These are phyloP conservation scores for Daedaleopsis sinensis DNA, from an alignment of 768 basidiomycete genomes.

Conservation along the genomic window DNA sequence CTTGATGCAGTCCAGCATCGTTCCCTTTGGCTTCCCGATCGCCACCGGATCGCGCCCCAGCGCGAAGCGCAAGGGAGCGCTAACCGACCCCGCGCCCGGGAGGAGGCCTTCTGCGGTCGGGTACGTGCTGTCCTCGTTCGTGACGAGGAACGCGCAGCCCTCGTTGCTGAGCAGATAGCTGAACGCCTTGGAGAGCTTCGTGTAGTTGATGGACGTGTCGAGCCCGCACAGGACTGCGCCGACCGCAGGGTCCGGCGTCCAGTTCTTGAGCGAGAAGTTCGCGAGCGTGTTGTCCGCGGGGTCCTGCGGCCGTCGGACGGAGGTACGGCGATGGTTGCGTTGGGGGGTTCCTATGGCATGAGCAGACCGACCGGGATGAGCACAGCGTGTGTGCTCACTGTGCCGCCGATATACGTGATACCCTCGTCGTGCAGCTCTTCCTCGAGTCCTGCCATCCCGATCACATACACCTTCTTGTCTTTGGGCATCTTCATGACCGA, in stretches of 20 bases:
- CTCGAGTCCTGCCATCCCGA: constrained; percentile 90
- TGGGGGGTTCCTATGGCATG: background rate
- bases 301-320: constrained; percentile 51
- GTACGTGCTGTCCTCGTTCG: constrained; percentile 93
- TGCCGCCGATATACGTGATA: constrained; percentile 78
- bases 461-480: constrained; percentile 93
- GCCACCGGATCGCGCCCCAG: constrained; percentile 70
- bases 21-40: constrained; percentile 89
- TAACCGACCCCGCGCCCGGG: constrained; percentile 86
- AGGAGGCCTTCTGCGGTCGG: constrained; percentile 73
- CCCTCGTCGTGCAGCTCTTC: constrained; percentile 93
- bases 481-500: constrained; percentile 87
- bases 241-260: constrained; percentile 75
- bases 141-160: constrained; percentile 82
- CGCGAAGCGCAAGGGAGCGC: constrained; percentile 78
- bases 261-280: constrained; percentile 68
- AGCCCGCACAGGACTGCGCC: constrained; percentile 96
- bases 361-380: background rate
- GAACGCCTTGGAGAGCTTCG: constrained; percentile 91
- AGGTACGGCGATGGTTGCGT: no score
- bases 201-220: constrained; percentile 87
- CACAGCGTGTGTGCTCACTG: constrained; percentile 51
- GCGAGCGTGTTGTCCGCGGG: constrained; percentile 79
- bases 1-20: constrained; percentile 93
- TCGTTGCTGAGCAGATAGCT: constrained; percentile 84